Percentiles rank a stretch among this genome's conserved stretches.
Evolutionary conservation across 202 grass and related monocot species (phyloP).

Genomic region (Zizania palustris): DNA sequence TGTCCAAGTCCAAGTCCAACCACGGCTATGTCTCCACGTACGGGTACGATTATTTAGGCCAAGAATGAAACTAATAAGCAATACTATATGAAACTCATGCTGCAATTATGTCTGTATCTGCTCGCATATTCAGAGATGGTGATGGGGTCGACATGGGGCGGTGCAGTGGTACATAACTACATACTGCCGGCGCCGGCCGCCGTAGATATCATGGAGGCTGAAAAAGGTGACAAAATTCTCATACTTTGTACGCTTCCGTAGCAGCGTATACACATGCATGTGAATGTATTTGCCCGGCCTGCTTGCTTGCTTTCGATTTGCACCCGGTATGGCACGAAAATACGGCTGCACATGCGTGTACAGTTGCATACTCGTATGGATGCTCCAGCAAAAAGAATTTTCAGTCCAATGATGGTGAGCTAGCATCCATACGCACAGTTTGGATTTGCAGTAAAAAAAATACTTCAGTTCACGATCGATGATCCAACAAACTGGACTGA

Average conservation of each 20-base stretch:
- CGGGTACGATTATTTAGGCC: background rate
- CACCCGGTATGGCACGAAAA: slow-evolving; percentile 42
- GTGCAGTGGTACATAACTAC: too few relatives aligned
- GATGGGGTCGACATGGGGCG: slow-evolving; percentile 37
- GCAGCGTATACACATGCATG: slow-evolving; percentile 13
- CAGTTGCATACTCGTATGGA: background rate
- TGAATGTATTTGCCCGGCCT: slow-evolving; percentile 15
- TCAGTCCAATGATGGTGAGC: slow-evolving; percentile 18
- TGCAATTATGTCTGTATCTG: background rate
- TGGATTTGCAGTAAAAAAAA: slow-evolving; percentile 12
- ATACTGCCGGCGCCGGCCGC: background rate
- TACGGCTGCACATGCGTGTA: slow-evolving; percentile 24
- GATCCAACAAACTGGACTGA: background rate
- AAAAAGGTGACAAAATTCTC: slow-evolving; percentile 45
- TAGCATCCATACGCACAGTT: slow-evolving; percentile 29
- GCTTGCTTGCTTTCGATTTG: slow-evolving; percentile 33
- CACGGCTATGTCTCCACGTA: too few relatives aligned
- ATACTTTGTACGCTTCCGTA: slow-evolving; percentile 39
- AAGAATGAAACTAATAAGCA: background rate
- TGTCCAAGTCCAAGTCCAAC: background rate
- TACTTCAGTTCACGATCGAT: too few relatives aligned
- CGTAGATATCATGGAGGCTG: slow-evolving; percentile 23
- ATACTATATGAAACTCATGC: background rate
- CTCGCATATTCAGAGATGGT: background rate
- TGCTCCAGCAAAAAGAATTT: slow-evolving; percentile 41